phyloP scores from a whole-genome alignment of 495 filamentous ascomycete genomes.

The Neohortaea acidophila region DNA sequence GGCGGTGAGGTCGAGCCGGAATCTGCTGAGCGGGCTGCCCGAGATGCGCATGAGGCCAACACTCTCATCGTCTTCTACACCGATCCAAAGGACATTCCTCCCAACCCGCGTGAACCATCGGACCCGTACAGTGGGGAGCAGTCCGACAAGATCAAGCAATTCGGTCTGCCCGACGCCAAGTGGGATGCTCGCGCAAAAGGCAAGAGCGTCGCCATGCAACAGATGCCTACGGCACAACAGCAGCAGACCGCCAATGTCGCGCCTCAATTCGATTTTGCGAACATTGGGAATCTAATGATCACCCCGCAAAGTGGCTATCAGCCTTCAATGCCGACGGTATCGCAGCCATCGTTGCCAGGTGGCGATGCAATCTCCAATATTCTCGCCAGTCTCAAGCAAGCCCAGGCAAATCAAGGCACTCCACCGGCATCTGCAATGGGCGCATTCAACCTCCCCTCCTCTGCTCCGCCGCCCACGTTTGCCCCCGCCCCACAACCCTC shows the following conservation, averaged over 20 bases:
- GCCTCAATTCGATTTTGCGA: neutral
- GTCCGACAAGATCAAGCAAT: slow-evolving; percentile 21
- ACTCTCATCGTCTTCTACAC: slow-evolving; percentile 76
- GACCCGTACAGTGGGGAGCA: slow-evolving; percentile 27
- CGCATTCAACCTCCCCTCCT: neutral
- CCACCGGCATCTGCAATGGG: neutral
- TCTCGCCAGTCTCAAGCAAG: neutral
- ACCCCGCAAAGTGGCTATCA: too few species aligned
- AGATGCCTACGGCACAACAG: slow-evolving; percentile 1
- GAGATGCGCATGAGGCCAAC: slow-evolving; percentile 56
- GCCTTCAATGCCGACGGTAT: too few species aligned
- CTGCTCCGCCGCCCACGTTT: neutral
- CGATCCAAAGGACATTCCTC: slow-evolving; percentile 56
- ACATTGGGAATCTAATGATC: neutral
- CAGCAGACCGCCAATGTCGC: slow-evolving; percentile 6
- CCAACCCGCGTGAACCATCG: slow-evolving; percentile 58
- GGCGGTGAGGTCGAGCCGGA: slow-evolving; percentile 37
- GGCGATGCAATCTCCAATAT: too few species aligned
- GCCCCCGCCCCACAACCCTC: neutral
- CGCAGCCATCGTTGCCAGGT: slow-evolving; percentile 1
- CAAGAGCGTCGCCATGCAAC: too few species aligned
- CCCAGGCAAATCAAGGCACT: neutral
- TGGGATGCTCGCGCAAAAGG: slow-evolving; percentile 12
- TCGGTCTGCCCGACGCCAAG: slow-evolving; percentile 8
- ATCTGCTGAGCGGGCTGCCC: slow-evolving; percentile 51